Base-by-base conservation (phyloP, 2,329 filamentous ascomycete species). In the Calcarisporium arbuscula region DNA sequence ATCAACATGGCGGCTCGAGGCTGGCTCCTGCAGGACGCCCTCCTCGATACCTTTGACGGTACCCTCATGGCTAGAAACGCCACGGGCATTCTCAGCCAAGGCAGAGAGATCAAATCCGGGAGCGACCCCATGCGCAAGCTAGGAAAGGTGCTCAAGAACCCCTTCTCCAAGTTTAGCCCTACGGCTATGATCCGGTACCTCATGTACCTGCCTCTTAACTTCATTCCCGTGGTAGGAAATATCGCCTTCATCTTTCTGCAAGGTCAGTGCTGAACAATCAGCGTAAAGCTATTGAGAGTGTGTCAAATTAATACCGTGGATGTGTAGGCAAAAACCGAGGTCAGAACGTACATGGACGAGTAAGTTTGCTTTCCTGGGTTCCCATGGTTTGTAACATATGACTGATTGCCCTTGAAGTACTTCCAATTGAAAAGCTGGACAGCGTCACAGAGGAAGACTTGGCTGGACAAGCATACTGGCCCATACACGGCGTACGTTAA, bases 371-470 rank as follows among this genome's bases (percentile, higher is more conserved):
- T 17, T 11, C 14, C 30, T 6, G 17, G 4, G n/a, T 18, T 10
- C 3, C 11, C 12, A 9, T 10, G 22, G 8, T 6, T 28, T 19
- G 15, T 15, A 8, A 15, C 5, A 5, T 8, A 11, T 16, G 17
- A 11, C 34, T 48, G 45, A 35, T 51, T 18, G 4, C n/a, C 27
- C 6, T 11, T 35, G 8, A 19, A 92, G 61, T 95, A 95, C 61
- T 95, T 95, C 58, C 85, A 94, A 64, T 70, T 96, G 42, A 96
- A 95, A 65, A 75, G 77, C 30, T 94, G 87, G 86, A 75, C 74
- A 28, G 61, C 68, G 19, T 65, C 65, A 9, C 74, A 86, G 57
- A 74, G 68, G 49, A 70, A 77, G 30, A 70, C 79, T 31, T 94
- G 82, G 70, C 64, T 95, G 16, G 67, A 79, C 45, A 67, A 76